phyloP scores from a whole-genome alignment of 805 yeast species.

The Scheffersomyces amazonensis region DNA sequence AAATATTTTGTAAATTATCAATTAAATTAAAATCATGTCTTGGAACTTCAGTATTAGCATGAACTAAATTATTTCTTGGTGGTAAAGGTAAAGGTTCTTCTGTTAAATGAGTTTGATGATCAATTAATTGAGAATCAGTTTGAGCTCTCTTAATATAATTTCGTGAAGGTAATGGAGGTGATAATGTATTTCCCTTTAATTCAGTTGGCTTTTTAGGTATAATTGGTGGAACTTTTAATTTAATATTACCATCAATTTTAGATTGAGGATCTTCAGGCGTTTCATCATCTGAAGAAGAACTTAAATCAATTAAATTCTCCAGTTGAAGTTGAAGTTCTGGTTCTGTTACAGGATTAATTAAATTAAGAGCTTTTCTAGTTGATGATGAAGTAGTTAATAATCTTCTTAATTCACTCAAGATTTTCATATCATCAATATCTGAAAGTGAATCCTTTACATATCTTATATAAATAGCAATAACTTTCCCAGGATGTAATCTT shows the following conservation, averaged over 20 bases:
- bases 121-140: slow-evolving; percentile 1
- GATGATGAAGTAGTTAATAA: slow-evolving; percentile 12
- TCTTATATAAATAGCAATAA: slow-evolving; percentile 76
- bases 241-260: neutral
- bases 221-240: slow-evolving; percentile 34
- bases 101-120: neutral
- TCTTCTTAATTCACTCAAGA: slow-evolving; percentile 27
- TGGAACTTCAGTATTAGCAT: neutral
- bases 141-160: slow-evolving; percentile 4
- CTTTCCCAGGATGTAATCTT: slow-evolving; percentile 53
- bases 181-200: slow-evolving; percentile 31
- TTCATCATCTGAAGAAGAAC: neutral
- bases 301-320: slow-evolving; percentile 37
- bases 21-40: neutral
- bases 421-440: slow-evolving; percentile 41
- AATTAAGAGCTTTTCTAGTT: slow-evolving; percentile 2
- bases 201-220: slow-evolving; percentile 47
- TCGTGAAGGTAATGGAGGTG: slow-evolving; percentile 35
- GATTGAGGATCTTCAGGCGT: neutral
- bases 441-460: slow-evolving; percentile 70
- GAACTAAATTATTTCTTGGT: slow-evolving; percentile 15
- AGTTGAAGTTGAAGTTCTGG: slow-evolving; percentile 10
- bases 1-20: slow-evolving; percentile 22
- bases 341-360: slow-evolving; percentile 6
- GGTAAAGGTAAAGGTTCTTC: slow-evolving; percentile 26